Evolutionary conservation across 2,329 filamentous ascomycete genomes (phyloP), one percentile per base, ranked within the genome.

Genomic region (Aspergillus caelatus): DNA sequence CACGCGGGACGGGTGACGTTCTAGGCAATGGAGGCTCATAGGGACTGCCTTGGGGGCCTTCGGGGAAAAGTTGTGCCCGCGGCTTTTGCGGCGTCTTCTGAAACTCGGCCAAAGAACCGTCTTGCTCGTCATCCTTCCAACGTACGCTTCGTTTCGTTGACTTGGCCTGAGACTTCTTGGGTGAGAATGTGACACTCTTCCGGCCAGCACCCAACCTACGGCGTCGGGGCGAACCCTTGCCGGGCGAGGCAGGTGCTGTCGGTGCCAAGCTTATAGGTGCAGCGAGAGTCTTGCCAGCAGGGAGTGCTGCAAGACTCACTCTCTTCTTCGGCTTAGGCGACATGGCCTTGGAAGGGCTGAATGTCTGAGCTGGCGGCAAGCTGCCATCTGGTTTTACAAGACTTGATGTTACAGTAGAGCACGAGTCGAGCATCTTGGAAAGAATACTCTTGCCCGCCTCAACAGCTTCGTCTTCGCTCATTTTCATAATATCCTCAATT

Each of bases 71-170:
- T 0, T 87, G 86, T 2, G 83, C 82, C 19, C 86, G 82, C 10
- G 85, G 77, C 73, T 89, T 91, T 76, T 93, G 86, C 1, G 95
- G 94, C 3, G 94, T 97, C 79, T 93, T 92, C 73, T 94, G 92
- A 74, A 94, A 97, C 75, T 98, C 95, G 12, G 91, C 93, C 61
- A 98, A 81, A 0, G 90, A 89, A 28, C 93, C 94, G 58, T 94
- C 88, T 73, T 96, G 91, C 2, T 90, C 92, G 71, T 98, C 95
- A 72, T 96, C 93, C 63, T 92, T 89, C 95, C 95, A 99, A 67
- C 94, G 88, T 7, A 99, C 94, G 53, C 86, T 89, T 64, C 94
- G 87, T 78, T 93, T 93, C 11, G 86, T 84, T 77, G 89, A 90
- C 79, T 91, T 89, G 12, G 66, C 56, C 30, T 73, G 72, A 5